phyloP scores from a whole-genome alignment of 306 rosid species.

The Fragaria nilgerrensis region DNA sequence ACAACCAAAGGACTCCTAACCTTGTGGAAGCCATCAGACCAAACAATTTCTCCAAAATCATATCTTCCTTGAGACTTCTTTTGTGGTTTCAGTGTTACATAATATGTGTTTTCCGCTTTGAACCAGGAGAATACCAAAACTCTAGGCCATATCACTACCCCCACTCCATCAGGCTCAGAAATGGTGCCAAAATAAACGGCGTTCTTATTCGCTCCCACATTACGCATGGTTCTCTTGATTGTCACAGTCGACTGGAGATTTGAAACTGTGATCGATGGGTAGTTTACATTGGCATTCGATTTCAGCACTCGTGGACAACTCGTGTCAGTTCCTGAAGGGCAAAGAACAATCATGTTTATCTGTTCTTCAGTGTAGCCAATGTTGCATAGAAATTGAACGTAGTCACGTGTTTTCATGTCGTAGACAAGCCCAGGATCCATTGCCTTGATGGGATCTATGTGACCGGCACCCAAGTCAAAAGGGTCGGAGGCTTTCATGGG shows the following conservation, averaged over 20 bases:
- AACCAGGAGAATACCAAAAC: constrained; percentile 41
- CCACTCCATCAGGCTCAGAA: constrained; percentile 34
- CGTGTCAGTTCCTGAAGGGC: constrained; percentile 11
- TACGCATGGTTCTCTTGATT: constrained; percentile 41
- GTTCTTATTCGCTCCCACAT: constrained; percentile 32
- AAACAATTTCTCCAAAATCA: constrained; percentile 47
- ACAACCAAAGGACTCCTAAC: constrained; percentile 41
- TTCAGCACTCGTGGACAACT: constrained; percentile 18
- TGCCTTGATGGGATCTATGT: constrained; percentile 45
- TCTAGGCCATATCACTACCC: constrained; percentile 43
- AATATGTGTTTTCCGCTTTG: constrained; percentile 27
- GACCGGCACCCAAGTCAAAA: constrained; percentile 50
- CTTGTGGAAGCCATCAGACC: constrained; percentile 46
- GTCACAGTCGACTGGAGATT: constrained; percentile 35
- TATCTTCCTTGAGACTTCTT: constrained; percentile 38
- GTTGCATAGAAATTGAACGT: constrained; percentile 45
- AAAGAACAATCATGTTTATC: constrained; percentile 30
- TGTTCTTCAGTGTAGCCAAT: constrained; percentile 38
- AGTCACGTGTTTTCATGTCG: constrained; percentile 41
- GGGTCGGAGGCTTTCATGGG: constrained; percentile 40
- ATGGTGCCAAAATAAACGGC: constrained; percentile 33
- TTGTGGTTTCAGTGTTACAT: constrained; percentile 28
- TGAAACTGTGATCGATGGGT: constrained; percentile 47
- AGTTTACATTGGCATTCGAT: constrained; percentile 31
- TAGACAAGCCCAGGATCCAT: constrained; percentile 50